Conservation (phyloP, 2,329 filamentous ascomycete genomes). For the Botrytis galanthina region DNA sequence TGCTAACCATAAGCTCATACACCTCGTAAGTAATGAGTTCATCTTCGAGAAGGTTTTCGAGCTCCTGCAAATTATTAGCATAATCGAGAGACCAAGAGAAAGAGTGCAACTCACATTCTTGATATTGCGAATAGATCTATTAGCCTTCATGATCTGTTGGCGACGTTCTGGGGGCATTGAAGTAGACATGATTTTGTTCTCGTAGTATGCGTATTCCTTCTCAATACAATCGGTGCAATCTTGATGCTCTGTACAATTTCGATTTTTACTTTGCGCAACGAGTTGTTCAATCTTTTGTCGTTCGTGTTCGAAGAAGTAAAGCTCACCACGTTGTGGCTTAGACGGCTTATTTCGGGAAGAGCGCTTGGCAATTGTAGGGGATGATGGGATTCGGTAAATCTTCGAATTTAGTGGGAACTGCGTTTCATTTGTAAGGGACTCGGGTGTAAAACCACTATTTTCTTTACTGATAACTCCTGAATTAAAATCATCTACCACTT, state of each 20-base stretch:
- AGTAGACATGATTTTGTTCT: constrained; percentile 34
- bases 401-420: constrained; percentile 7
- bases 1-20: constrained; percentile 70
- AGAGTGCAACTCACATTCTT: constrained; percentile 36
- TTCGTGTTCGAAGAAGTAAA: constrained; percentile 19
- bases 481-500: not conserved
- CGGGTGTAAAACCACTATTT: constrained; percentile 19
- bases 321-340: constrained; percentile 11
- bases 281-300: constrained; percentile 12
- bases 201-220: constrained; percentile 30
- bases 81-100: not conserved
- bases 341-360: not conserved
- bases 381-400: constrained; percentile 18
- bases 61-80: constrained; percentile 61
- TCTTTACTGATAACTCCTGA: not conserved
- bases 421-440: not conserved
- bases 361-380: constrained; percentile 18
- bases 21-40: constrained; percentile 72
- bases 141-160: constrained; percentile 38
- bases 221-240: constrained; percentile 33
- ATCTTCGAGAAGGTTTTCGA: constrained; percentile 83
- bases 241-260: constrained; percentile 14
- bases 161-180: constrained; percentile 36
- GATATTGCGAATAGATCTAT: constrained; percentile 38
- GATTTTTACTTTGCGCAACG: constrained; percentile 11